phyloP scores from a whole-genome alignment of 2,329 filamentous ascomycete species.

The Cladosporium austrohemisphaericum region DNA sequence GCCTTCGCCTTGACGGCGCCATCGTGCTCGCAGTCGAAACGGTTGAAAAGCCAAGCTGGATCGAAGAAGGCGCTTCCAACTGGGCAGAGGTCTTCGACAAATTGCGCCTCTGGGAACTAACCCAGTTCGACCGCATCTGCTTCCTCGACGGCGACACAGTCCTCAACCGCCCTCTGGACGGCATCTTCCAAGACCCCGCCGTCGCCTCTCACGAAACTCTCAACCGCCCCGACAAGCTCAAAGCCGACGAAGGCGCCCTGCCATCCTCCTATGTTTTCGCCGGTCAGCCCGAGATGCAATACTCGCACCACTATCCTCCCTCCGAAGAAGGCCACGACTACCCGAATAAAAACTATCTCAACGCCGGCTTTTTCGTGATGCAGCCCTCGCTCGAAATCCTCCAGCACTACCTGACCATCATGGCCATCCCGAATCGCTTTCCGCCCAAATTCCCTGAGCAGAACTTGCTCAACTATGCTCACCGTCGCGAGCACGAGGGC shows the following conservation, averaged over 20 bases:
- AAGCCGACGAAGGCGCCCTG: conserved; percentile 27
- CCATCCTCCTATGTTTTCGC: conserved; percentile 35
- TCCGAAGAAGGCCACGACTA: conserved; percentile 27
- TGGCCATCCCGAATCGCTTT: conserved; percentile 32
- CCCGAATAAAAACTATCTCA: conserved; percentile 32
- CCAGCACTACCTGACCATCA: conserved; percentile 32
- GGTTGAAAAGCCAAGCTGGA: conserved; percentile 14
- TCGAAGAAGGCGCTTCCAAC: conserved; percentile 6
- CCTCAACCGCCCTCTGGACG: conserved; percentile 29
- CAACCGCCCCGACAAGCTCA: conserved; percentile 12
- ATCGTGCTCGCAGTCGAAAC: conserved; percentile 24
- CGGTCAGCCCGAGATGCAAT: conserved; percentile 33
- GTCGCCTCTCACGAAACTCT: conserved; percentile 20
- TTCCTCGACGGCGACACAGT: conserved; percentile 37
- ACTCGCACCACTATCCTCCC: conserved; percentile 35
- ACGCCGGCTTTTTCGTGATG: conserved; percentile 39
- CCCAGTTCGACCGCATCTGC: conserved; percentile 35
- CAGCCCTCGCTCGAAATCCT: conserved; percentile 30
- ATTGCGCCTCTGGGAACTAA: conserved; percentile 38
- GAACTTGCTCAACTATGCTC: conserved; percentile 37
- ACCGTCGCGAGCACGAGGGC: conserved; percentile 24
- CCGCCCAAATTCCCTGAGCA: conserved; percentile 35
- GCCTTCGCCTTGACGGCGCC: conserved; percentile 29
- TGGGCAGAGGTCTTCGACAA: conserved; percentile 40
- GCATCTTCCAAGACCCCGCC: conserved; percentile 34